phyloP scores from a whole-genome alignment of 2,329 filamentous ascomycete species.

The Colletotrichum lupini region DNA sequence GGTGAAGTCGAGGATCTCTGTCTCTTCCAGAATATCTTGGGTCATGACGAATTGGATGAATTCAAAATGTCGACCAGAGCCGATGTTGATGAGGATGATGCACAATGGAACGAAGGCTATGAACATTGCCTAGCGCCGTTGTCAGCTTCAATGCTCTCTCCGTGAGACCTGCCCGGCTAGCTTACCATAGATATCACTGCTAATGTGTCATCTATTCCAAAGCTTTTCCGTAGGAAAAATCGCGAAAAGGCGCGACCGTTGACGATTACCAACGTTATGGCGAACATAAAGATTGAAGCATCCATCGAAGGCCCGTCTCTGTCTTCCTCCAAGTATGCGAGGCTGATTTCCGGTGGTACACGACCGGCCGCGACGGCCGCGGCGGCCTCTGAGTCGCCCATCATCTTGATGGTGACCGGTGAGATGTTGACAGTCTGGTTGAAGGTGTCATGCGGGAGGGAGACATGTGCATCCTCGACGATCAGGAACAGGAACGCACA shows the following conservation, averaged over 20 bases:
- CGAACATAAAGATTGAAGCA: conserved; percentile 51
- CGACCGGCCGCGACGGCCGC: conserved; percentile 48
- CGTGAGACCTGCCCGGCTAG: not conserved
- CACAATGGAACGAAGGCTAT: conserved; percentile 55
- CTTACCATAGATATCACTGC: conserved; percentile 50
- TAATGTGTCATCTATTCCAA: conserved; percentile 52
- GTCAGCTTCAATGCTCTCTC: not conserved
- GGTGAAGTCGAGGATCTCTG: conserved; percentile 59
- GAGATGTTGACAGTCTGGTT: not conserved
- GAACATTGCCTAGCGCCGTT: conserved; percentile 42
- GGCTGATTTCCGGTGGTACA: conserved; percentile 48
- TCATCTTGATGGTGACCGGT: conserved; percentile 11
- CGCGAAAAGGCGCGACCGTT: conserved; percentile 48
- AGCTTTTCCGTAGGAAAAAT: conserved; percentile 47
- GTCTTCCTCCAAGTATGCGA: conserved; percentile 48
- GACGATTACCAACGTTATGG: conserved; percentile 48
- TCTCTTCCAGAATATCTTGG: conserved; percentile 50
- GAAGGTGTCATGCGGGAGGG: not conserved
- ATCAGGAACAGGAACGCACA: too few species aligned
- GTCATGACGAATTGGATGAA: conserved; percentile 60
- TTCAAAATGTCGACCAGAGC: conserved; percentile 58
- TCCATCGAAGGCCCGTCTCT: conserved; percentile 50
- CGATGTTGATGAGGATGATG: conserved; percentile 57
- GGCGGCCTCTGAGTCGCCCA: conserved; percentile 35
- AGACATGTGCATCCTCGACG: not conserved